A percentile compares a stretch with the other conserved stretches of the same genome.
Evolutionary conservation across 1,284 basidiomycete genomes (phyloP).

Genomic region (Ustilago vetiveriae): DNA sequence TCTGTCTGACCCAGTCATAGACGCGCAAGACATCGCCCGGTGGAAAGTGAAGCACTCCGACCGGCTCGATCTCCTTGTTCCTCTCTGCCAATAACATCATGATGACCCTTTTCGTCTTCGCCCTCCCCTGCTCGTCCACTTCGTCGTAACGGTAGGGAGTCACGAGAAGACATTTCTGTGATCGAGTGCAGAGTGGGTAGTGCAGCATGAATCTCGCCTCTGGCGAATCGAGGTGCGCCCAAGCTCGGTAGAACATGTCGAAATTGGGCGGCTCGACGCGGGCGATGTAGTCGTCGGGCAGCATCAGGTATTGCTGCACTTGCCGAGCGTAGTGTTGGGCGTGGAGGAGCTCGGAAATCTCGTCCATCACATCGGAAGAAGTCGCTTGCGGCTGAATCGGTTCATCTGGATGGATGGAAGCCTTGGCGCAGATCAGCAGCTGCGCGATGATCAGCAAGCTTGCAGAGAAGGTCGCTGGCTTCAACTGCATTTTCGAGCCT

Average conservation of each 20-base stretch:
- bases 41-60: neutral
- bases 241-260: neutral
- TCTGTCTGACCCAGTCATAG: slow-evolving; percentile 1
- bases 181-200: neutral
- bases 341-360: neutral
- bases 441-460: too few species aligned
- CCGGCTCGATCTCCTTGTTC: neutral
- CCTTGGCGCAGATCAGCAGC: too few species aligned
- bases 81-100: slow-evolving; percentile 3
- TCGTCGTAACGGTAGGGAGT: slow-evolving; percentile 1
- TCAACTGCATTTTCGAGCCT: too few species aligned
- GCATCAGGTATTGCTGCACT: neutral
- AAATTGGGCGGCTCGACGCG: neutral
- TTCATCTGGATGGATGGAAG: too few species aligned
- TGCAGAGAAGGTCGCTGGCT: too few species aligned
- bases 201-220: neutral
- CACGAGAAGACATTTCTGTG: neutral
- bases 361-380: neutral
- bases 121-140: neutral
- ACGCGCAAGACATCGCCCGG: neutral
- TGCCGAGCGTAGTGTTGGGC: neutral
- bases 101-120: neutral
- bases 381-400: too few species aligned
- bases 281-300: neutral
- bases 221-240: neutral